Evolutionary conservation across 108 stramenopile species (phyloP), one percentile per base, ranked within the genome.

Genomic region (Cyclotella kingstonii): DNA sequence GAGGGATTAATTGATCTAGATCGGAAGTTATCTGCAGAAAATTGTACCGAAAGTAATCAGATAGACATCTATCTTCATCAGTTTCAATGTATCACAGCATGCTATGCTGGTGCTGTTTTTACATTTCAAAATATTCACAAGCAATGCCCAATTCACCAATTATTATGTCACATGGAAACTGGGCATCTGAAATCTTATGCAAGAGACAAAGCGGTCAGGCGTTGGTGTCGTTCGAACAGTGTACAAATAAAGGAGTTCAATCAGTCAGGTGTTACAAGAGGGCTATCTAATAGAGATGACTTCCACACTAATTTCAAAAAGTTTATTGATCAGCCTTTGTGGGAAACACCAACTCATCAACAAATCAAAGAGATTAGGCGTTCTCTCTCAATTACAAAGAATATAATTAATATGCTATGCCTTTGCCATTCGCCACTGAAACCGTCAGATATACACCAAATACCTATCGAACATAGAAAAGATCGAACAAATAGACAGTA

Each of bases 1-100:
- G 84, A 88, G 54, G 82, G 84, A 28, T 54, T 88, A 23, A 38
- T 83, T 18, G 84, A 88, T 54, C 62, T 88, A 36, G 87, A 88
- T 39, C 31, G 27, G 17, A 28, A 48, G 17, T 39, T 79, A 29
- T 70, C 76, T 4, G 60, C 48, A 15, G 39, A 46, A 45, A 53
- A 40, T 36, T 21, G 43, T 33, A 18, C 14, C 10, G 38, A 18
- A 5, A 52, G 12, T 27, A 25, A 30, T 19, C 19, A 43, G 8
- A 27, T 40, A 22, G 38, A 41, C 18, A 49, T 55, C 17, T 55
- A 74, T 40, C 40, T 39, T 35, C 54, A 78, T n/a, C 43, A 51
- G 3, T 87, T 87, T 61, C 54, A 75, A 55, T 76, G 64, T 54
- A 54, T 84, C 2, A 86, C 85, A 6, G 77, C 80, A 6, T 82